These are phyloP conservation scores for Nicotiana sylvestris DNA, from an alignment of 257 asterid species.

Conservation along the genomic window DNA sequence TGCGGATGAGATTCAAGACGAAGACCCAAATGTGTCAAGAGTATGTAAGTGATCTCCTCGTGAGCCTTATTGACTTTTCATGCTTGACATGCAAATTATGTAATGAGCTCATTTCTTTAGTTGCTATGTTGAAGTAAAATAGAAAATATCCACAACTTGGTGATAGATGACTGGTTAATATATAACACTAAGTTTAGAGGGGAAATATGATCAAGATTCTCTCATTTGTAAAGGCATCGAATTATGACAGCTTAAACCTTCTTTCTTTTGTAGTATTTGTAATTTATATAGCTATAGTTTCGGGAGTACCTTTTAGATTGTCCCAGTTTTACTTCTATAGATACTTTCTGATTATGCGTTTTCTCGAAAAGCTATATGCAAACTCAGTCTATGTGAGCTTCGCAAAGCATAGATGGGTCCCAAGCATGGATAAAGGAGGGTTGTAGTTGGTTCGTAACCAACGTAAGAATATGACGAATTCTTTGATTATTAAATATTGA, in stretches of 20 bases:
- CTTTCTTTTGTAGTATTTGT: neutral
- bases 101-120: neutral
- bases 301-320: neutral
- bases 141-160: neutral
- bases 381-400: neutral
- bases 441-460: neutral
- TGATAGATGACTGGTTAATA: neutral
- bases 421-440: neutral
- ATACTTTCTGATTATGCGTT: neutral
- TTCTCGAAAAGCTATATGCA: neutral
- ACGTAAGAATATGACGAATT: neutral
- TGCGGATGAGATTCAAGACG: constrained; percentile 93
- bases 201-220: neutral
- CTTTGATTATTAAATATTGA: neutral
- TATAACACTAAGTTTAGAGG: neutral
- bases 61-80: neutral
- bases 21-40: constrained; percentile 79
- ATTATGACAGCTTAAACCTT: neutral
- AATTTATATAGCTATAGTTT: neutral
- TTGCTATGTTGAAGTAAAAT: neutral
- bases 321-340: neutral
- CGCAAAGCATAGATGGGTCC: neutral
- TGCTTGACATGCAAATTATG: neutral
- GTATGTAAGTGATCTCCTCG: constrained; percentile 44
- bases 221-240: neutral